Percentiles rank a stretch among this genome's conserved stretches.
These are phyloP conservation scores for Euphrasia arctica DNA, from an alignment of 305 asterid genomes.

Conservation along the genomic window DNA sequence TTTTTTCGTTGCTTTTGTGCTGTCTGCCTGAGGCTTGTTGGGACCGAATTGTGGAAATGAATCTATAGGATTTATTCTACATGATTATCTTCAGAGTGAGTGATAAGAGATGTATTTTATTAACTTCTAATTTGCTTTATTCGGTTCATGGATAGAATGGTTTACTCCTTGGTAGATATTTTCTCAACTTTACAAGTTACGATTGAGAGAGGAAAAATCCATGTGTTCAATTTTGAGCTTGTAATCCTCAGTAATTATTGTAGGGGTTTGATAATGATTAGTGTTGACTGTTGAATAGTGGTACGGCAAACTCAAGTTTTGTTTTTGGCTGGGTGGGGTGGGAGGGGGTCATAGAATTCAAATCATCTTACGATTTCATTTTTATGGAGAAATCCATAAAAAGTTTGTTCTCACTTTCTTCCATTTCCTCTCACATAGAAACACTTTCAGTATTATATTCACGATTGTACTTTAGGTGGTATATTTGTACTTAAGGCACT, in stretches of 20 bases:
- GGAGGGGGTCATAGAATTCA: background rate
- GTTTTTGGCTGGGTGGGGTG: background rate
- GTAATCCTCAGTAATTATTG: constrained; percentile 16
- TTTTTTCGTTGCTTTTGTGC: constrained; percentile 10
- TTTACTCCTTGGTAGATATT: constrained; percentile 13
- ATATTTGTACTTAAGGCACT: constrained; percentile 4
- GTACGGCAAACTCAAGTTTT: background rate
- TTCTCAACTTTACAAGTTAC: constrained; percentile 9
- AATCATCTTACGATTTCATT: background rate
- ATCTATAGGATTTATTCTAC: background rate
- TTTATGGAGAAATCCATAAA: constrained; percentile 5
- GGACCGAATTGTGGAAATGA: constrained; percentile 1
- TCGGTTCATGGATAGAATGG: constrained; percentile 10
- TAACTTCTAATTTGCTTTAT: background rate
- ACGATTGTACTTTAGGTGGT: constrained; percentile 3
- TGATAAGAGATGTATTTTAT: background rate
- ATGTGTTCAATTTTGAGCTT: background rate
- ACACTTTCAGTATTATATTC: background rate
- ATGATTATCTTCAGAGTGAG: constrained; percentile 12
- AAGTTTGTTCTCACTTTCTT: background rate
- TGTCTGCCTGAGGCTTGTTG: background rate
- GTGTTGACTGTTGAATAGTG: constrained; percentile 11
- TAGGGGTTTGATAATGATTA: constrained; percentile 10
- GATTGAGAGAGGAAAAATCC: background rate
- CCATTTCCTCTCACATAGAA: constrained; percentile 1